These are phyloP conservation scores for Schoenoplectus triqueter DNA, from an alignment of 202 grass and related monocot species.

Conservation along the genomic window DNA sequence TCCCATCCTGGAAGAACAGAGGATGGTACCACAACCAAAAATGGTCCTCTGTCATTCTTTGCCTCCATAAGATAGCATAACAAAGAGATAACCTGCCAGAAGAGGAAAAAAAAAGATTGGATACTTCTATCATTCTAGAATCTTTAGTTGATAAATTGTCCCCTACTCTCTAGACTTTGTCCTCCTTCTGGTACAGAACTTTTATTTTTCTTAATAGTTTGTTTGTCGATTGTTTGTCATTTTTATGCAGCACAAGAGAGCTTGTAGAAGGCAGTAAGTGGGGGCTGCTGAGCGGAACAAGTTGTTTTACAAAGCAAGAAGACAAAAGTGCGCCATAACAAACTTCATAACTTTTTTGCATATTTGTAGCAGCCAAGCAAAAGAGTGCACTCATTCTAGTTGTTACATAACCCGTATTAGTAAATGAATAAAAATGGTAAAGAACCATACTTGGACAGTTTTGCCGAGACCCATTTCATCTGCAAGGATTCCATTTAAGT, in stretches of 20 bases:
- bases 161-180: not conserved
- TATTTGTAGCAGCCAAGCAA: not conserved
- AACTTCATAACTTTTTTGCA: not conserved
- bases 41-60: constrained; percentile 98
- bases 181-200: not conserved
- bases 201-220: not conserved
- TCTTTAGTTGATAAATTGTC: not conserved
- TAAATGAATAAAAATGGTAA: constrained; percentile 41
- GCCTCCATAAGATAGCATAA: constrained; percentile 98
- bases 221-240: not conserved
- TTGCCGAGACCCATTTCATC: constrained; percentile 99
- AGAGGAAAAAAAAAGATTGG: not conserved
- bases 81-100: constrained; percentile 88
- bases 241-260: not conserved
- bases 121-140: not conserved
- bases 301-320: constrained; percentile 12
- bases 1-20: constrained; percentile 94
- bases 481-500: constrained; percentile 96
- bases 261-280: not conserved
- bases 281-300: not conserved
- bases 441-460: constrained; percentile 86
- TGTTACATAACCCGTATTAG: constrained; percentile 35
- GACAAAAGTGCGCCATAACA: constrained; percentile 22
- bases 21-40: constrained; percentile 96
- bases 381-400: constrained; percentile 3